phyloP scores from a whole-genome alignment of 2,329 filamentous ascomycete species.

The Domatiomyces globalis region DNA sequence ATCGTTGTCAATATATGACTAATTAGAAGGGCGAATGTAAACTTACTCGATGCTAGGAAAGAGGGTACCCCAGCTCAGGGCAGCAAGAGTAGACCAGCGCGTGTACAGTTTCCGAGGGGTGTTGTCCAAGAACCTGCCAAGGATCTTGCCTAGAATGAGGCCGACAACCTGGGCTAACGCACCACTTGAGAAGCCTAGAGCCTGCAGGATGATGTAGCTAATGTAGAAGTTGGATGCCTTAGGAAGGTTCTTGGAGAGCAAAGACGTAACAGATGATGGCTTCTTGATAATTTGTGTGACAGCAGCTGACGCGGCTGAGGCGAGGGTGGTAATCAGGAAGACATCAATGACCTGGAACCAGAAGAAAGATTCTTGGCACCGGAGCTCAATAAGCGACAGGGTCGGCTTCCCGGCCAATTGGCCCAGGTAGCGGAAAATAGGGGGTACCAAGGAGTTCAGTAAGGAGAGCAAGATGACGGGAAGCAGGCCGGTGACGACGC shows the following conservation, averaged over 20 bases:
- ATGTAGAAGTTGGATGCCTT: conserved; percentile 88
- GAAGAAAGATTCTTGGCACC: conserved; percentile 85
- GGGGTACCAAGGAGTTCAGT: conserved; percentile 73
- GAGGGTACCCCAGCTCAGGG: conserved; percentile 70
- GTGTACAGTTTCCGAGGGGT: conserved; percentile 69
- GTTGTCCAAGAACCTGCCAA: conserved; percentile 60
- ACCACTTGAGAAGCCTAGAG: conserved; percentile 61
- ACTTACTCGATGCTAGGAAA: conserved; percentile 66
- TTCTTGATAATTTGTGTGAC: conserved; percentile 47
- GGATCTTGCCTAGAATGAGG: conserved; percentile 56
- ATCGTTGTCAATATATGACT: background rate
- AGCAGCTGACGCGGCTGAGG: conserved; percentile 63
- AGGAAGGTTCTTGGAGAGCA: conserved; percentile 63
- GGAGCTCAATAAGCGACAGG: conserved; percentile 64
- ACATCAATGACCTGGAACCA: conserved; percentile 64
- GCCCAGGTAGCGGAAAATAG: conserved; percentile 68
- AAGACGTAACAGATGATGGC: conserved; percentile 45
- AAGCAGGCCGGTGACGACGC: conserved; percentile 71
- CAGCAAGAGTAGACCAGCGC: conserved; percentile 59
- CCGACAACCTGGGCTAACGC: conserved; percentile 61
- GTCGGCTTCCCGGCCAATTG: conserved; percentile 70
- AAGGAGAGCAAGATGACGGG: conserved; percentile 66
- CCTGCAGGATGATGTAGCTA: conserved; percentile 87
- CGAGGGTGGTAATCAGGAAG: conserved; percentile 72
- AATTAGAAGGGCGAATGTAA: background rate